These are phyloP conservation scores for Hypseocharis bilobata DNA, from an alignment of 441 rosid genomes.

Conservation along the genomic window DNA sequence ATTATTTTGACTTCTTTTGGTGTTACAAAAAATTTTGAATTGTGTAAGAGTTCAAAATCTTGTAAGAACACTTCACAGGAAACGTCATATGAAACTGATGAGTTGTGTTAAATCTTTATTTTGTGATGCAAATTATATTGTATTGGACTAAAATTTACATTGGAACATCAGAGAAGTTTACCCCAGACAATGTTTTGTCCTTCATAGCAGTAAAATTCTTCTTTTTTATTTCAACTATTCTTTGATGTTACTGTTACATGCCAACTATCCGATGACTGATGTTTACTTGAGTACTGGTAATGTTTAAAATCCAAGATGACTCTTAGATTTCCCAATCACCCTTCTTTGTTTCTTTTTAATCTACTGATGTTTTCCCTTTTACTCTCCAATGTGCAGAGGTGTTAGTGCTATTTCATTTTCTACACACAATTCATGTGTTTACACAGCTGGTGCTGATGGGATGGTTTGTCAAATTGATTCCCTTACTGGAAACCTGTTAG, in stretches of 20 bases:
- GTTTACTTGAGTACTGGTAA: not conserved
- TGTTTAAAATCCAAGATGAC: not conserved
- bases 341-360: constrained; percentile 1
- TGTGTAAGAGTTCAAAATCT: no score
- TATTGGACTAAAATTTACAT: no score
- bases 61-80: no score
- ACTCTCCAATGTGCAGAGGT: constrained; percentile 52
- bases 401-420: constrained; percentile 73
- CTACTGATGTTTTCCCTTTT: not conserved
- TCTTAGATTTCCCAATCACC: constrained; percentile 4
- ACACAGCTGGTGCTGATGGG: constrained; percentile 81
- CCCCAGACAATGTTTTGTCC: no score
- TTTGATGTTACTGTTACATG: not conserved
- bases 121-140: no score
- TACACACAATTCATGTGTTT: constrained; percentile 41
- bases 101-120: no score
- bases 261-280: not conserved
- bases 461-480: constrained; percentile 55
- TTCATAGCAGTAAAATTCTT: no score
- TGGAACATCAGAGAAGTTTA: no score
- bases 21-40: no score
- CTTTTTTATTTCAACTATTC: not conserved
- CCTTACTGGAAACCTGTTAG: constrained; percentile 39
- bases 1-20: no score
- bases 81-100: no score